Evolutionary conservation across 1,139 yeast species (phyloP).

Genomic region (Zygosaccharomyces sapae): DNA sequence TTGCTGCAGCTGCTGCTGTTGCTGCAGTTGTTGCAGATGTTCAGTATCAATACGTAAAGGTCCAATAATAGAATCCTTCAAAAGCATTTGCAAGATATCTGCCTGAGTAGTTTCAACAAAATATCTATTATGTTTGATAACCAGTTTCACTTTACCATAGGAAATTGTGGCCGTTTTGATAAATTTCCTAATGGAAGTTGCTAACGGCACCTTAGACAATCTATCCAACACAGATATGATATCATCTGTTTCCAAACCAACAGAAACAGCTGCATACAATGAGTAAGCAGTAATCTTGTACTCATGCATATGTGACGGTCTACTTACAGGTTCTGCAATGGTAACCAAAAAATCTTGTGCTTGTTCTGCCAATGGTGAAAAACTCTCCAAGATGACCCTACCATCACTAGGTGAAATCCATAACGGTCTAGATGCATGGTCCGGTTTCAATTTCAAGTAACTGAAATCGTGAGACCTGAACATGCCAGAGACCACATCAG

Average conservation of each 20-base stretch:
- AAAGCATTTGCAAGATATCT: slow-evolving; percentile 84
- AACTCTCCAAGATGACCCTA: slow-evolving; percentile 84
- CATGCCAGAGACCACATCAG: slow-evolving; percentile 79
- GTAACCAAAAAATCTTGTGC: slow-evolving; percentile 96
- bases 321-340: slow-evolving; percentile 94
- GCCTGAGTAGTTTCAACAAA: slow-evolving; percentile 96
- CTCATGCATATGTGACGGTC: slow-evolving; percentile 95
- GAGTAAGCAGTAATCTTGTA: slow-evolving; percentile 90
- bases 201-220: slow-evolving; percentile 90
- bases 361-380: slow-evolving; percentile 95
- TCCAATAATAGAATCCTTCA: slow-evolving; percentile 89
- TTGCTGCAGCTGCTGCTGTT: no score
- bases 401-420: slow-evolving; percentile 97
- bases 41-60: slow-evolving; percentile 70
- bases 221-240: slow-evolving; percentile 86
- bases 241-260: slow-evolving; percentile 92
- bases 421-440: slow-evolving; percentile 87
- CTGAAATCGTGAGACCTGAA: slow-evolving; percentile 86
- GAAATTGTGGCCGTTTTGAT: slow-evolving; percentile 89
- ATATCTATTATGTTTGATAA: slow-evolving; percentile 87
- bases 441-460: slow-evolving; percentile 81
- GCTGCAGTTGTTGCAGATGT: slow-evolving; percentile 16
- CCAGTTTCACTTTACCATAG: slow-evolving; percentile 93
- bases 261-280: slow-evolving; percentile 95
- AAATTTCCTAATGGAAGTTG: slow-evolving; percentile 77